Evolutionary conservation across 2,329 filamentous ascomycete genomes (phyloP).

Genomic region (Plectosphaerella sp.): DNA sequence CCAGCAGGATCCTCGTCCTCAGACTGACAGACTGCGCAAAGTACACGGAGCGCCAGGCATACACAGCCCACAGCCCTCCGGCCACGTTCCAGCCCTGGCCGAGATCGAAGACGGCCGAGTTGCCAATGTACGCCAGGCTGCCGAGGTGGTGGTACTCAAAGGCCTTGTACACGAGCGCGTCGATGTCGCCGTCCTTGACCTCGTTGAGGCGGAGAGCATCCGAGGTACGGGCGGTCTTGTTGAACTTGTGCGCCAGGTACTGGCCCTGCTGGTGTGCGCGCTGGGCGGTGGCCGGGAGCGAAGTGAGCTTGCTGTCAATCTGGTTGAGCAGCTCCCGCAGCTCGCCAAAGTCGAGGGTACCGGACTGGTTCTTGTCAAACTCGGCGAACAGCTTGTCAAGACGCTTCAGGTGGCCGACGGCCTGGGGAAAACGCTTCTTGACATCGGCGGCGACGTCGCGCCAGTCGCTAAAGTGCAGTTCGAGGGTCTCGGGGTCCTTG

Average conservation of each 20-base stretch:
- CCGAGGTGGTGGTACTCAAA: slow-evolving; percentile 94
- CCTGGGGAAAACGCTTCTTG: slow-evolving; percentile 86
- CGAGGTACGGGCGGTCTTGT: slow-evolving; percentile 75
- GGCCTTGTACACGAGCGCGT: slow-evolving; percentile 87
- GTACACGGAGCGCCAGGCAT: slow-evolving; percentile 93
- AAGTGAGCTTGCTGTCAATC: slow-evolving; percentile 93
- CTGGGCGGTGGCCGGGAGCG: slow-evolving; percentile 90
- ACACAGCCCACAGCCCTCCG: slow-evolving; percentile 87
- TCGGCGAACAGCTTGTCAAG: slow-evolving; percentile 86
- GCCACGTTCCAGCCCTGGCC: slow-evolving; percentile 70
- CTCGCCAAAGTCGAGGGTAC: slow-evolving; percentile 91
- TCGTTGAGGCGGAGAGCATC: slow-evolving; percentile 76
- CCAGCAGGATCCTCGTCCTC: slow-evolving; percentile 79
- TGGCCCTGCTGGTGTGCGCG: slow-evolving; percentile 92
- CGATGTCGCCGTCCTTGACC: slow-evolving; percentile 81
- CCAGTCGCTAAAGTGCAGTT: slow-evolving; percentile 87
- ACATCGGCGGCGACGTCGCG: slow-evolving; percentile 77
- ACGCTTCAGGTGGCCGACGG: slow-evolving; percentile 77
- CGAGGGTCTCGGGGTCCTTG: slow-evolving; percentile 81
- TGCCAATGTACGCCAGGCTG: slow-evolving; percentile 90
- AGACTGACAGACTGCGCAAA: slow-evolving; percentile 97
- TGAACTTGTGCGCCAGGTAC: slow-evolving; percentile 91
- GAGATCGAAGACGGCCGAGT: slow-evolving; percentile 92
- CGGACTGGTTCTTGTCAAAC: slow-evolving; percentile 90
- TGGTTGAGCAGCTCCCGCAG: slow-evolving; percentile 82